These are phyloP conservation scores for Populus davidiana DNA, from an alignment of 345 rosid genomes.

Conservation along the genomic window DNA sequence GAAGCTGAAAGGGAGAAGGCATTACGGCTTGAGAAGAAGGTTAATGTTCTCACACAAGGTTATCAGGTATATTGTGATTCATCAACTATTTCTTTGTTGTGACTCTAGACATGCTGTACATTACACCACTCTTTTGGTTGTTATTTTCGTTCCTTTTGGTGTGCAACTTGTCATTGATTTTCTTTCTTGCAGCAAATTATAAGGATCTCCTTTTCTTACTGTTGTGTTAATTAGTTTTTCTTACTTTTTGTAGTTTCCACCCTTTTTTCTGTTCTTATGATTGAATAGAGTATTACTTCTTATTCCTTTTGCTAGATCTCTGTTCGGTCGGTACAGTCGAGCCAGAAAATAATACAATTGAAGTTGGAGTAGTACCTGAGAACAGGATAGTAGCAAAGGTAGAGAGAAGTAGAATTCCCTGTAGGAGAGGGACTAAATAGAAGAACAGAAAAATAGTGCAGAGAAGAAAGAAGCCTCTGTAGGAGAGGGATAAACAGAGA, in stretches of 20 bases:
- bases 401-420: too few species aligned
- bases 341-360: too few species aligned
- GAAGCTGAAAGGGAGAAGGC: conserved; percentile 89
- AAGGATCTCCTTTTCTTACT: neutral
- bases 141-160: neutral
- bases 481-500: too few species aligned
- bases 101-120: neutral
- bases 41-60: conserved; percentile 80
- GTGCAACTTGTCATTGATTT: neutral
- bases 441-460: too few species aligned
- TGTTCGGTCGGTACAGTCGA: too few species aligned
- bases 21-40: conserved; percentile 70
- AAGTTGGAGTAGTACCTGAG: neutral
- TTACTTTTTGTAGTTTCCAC: neutral
- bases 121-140: neutral
- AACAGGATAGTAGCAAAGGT: too few species aligned
- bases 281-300: too few species aligned
- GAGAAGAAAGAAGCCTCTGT: too few species aligned
- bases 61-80: conserved; percentile 64
- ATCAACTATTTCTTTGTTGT: neutral
- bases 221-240: neutral
- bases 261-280: neutral
- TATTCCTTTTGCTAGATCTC: too few species aligned
- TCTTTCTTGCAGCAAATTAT: neutral
- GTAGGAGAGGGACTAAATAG: too few species aligned